phyloP scores from a whole-genome alignment of 2,329 filamentous ascomycete genomes.

The Laburnicola sp. region DNA sequence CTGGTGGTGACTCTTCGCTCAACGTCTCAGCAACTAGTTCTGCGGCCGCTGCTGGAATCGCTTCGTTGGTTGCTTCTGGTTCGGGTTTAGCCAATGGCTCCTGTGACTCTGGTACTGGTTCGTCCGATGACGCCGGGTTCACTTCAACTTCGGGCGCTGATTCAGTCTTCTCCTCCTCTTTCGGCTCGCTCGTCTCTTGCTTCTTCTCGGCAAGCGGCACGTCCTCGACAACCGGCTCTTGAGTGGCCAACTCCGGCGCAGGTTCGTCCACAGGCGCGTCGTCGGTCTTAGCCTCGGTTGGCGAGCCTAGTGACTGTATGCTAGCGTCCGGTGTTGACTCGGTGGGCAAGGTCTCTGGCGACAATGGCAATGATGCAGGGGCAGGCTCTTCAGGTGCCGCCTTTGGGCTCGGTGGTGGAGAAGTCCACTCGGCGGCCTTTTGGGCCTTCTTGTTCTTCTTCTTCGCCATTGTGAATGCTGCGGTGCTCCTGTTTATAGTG shows the following conservation, averaged over 20 bases:
- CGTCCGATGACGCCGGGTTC: neutral
- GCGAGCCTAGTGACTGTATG: conserved; percentile 21
- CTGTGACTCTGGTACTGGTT: neutral
- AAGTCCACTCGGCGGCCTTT: conserved; percentile 33
- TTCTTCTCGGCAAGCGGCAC: conserved; percentile 12
- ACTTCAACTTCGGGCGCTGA: conserved; percentile 5
- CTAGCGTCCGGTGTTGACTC: conserved; percentile 22
- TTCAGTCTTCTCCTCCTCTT: conserved; percentile 15
- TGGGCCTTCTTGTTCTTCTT: conserved; percentile 36
- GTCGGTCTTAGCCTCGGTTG: conserved; percentile 22
- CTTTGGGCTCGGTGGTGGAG: conserved; percentile 34
- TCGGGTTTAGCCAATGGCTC: neutral
- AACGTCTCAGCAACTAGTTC: neutral
- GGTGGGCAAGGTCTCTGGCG: conserved; percentile 21
- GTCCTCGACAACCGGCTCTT: conserved; percentile 12
- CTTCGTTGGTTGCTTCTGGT: neutral
- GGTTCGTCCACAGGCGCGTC: conserved; percentile 22
- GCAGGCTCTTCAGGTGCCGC: conserved; percentile 25
- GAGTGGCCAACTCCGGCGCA: conserved; percentile 19
- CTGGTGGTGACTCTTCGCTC: neutral
- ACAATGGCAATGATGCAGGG: conserved; percentile 22
- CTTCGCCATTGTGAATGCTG: conserved; percentile 36
- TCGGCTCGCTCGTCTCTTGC: conserved; percentile 4
- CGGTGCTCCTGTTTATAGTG: conserved; percentile 30
- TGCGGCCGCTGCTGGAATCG: neutral